phyloP scores from a whole-genome alignment of 805 yeast genomes.

The Kluyveromyces aestuarii region DNA sequence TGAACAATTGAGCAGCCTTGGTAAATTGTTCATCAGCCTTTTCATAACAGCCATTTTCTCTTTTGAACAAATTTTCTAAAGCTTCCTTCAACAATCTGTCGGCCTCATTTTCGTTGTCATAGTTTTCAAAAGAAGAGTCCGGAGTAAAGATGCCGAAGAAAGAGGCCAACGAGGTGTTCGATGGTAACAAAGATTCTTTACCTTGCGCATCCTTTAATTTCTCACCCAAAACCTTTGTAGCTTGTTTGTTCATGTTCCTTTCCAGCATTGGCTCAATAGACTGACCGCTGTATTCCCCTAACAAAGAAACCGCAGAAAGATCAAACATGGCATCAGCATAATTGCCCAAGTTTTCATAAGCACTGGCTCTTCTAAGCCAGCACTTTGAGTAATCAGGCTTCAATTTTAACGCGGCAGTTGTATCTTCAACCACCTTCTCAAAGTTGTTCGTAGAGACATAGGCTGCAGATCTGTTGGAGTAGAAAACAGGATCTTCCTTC shows the following conservation, averaged over 20 bases:
- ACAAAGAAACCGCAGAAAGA: slow-evolving; percentile 77
- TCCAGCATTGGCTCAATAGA: slow-evolving; percentile 75
- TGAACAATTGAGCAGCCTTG: slow-evolving; percentile 48
- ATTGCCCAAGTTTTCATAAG: slow-evolving; percentile 72
- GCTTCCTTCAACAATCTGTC: slow-evolving; percentile 60
- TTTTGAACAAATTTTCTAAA: slow-evolving; percentile 42
- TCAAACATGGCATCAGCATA: slow-evolving; percentile 86
- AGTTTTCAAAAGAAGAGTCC: slow-evolving; percentile 41
- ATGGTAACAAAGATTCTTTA: slow-evolving; percentile 49
- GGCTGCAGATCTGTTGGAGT: slow-evolving; percentile 95
- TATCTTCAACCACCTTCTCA: slow-evolving; percentile 80
- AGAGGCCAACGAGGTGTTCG: slow-evolving; percentile 74
- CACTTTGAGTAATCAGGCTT: slow-evolving; percentile 91
- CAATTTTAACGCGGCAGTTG: slow-evolving; percentile 74
- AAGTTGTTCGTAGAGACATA: slow-evolving; percentile 72
- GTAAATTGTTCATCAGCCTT: slow-evolving; percentile 35
- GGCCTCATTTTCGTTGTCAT: slow-evolving; percentile 48
- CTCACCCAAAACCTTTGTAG: slow-evolving; percentile 62
- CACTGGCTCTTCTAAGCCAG: slow-evolving; percentile 84
- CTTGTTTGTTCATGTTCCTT: slow-evolving; percentile 72
- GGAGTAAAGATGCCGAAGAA: slow-evolving; percentile 78
- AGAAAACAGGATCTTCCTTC: slow-evolving; percentile 78
- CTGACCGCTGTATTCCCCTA: slow-evolving; percentile 74
- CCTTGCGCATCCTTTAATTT: slow-evolving; percentile 35
- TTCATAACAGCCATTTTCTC: slow-evolving; percentile 32